phyloP scores from a whole-genome alignment of 257 asterid species.

The Solanum microdontum region DNA sequence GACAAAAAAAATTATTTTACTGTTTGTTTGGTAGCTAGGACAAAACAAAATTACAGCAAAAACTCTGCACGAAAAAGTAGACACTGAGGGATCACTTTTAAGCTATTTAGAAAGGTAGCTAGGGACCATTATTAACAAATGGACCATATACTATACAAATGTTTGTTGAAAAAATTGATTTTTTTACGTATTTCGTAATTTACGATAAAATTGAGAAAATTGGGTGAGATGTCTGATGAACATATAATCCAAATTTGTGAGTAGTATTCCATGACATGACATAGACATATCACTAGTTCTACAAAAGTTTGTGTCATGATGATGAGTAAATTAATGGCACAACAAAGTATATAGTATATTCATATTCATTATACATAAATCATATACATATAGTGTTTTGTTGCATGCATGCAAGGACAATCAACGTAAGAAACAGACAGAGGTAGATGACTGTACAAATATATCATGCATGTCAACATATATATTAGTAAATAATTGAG shows the following conservation, averaged over 20 bases:
- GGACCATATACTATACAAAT: not conserved
- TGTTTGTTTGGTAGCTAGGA: not conserved
- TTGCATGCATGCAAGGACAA: not conserved
- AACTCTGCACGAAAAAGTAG: not conserved
- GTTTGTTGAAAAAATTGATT: not conserved
- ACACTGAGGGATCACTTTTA: not conserved
- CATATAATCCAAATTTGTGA: not conserved
- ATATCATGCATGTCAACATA: not conserved
- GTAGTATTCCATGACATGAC: not conserved
- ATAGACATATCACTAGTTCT: not conserved
- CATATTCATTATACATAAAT: not conserved
- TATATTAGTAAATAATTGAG: not conserved
- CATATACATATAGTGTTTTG: not conserved
- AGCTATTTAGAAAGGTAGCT: not conserved
- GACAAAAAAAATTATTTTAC: not conserved
- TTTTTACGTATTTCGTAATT: not conserved
- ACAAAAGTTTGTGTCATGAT: not conserved
- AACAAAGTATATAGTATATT: not conserved
- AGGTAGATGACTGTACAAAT: not conserved
- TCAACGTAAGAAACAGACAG: not conserved
- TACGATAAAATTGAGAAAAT: not conserved
- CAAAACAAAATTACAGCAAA: constrained; percentile 1
- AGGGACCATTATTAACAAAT: not conserved
- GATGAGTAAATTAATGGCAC: not conserved
- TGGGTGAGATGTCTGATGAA: not conserved